Evolutionary conservation across 2,329 filamentous ascomycete species (phyloP).

Genomic region (Colletotrichum costaricense): DNA sequence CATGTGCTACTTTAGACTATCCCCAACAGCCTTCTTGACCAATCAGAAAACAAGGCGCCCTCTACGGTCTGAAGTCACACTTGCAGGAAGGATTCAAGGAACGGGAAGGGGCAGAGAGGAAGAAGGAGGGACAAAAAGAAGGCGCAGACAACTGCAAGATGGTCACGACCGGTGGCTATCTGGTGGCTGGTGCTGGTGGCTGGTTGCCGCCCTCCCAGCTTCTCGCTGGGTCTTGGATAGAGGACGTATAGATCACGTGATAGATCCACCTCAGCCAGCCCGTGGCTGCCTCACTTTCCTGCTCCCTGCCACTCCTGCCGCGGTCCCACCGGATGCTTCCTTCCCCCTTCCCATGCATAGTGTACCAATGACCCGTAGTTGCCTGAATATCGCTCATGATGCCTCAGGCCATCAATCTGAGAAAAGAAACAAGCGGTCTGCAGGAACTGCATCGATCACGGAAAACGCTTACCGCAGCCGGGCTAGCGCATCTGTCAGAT

Average conservation of each 20-base stretch:
- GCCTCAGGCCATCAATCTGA: conserved; percentile 8
- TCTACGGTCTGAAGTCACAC: neutral
- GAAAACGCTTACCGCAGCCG: conserved; percentile 1
- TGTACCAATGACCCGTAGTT: neutral
- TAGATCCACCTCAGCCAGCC: too few species aligned
- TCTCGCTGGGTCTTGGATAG: too few species aligned
- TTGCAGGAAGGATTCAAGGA: neutral
- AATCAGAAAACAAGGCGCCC: neutral
- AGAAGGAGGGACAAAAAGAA: neutral
- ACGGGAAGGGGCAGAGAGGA: neutral
- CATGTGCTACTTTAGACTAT: neutral
- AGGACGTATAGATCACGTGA: too few species aligned
- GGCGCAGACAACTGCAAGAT: neutral
- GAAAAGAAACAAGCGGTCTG: conserved; percentile 29
- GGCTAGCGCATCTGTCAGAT: conserved; percentile 34
- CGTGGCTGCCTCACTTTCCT: too few species aligned
- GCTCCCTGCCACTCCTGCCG: neutral
- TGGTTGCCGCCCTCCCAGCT: too few species aligned
- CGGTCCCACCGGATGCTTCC: too few species aligned
- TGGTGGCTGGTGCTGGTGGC: too few species aligned
- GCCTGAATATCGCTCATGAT: neutral
- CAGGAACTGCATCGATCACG: conserved; percentile 21
- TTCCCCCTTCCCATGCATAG: too few species aligned
- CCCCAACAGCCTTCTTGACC: neutral
- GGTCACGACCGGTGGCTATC: neutral